Percentiles rank a stretch among this genome's conserved stretches.
These are phyloP conservation scores for Pseudogymnoascus sp. DNA, from an alignment of 2,329 filamentous ascomycete species.

Conservation along the genomic window DNA sequence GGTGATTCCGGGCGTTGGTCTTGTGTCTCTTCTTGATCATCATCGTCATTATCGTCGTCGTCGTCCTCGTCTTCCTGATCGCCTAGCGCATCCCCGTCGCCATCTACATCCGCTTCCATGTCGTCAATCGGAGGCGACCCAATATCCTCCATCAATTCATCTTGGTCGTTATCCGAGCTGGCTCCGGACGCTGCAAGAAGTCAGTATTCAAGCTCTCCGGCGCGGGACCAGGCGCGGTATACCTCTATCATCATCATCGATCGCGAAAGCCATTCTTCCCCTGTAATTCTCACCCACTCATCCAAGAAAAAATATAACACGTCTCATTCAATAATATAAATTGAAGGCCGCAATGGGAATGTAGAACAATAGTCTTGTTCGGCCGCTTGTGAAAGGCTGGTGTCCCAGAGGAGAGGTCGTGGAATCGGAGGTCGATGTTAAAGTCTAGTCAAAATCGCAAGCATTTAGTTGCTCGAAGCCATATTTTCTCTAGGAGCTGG, in stretches of 20 bases:
- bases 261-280: constrained; percentile 18
- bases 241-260: constrained; percentile 28
- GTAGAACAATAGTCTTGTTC: not conserved
- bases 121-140: constrained; percentile 29
- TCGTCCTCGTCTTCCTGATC: constrained; percentile 26
- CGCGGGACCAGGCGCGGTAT: not conserved
- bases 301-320: not conserved
- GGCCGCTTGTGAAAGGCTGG: not conserved
- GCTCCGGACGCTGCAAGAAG: constrained; percentile 29
- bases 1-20: constrained; percentile 16
- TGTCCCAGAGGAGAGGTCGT: not conserved
- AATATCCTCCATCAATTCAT: constrained; percentile 48
- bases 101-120: constrained; percentile 25
- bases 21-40: constrained; percentile 48
- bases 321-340: constrained; percentile 2
- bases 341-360: not conserved
- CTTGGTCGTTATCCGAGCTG: constrained; percentile 43
- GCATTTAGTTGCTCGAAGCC: not conserved
- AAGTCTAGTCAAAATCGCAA: not conserved
- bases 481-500: not conserved
- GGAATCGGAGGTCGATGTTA: not conserved
- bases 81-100: constrained; percentile 27
- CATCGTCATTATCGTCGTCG: constrained; percentile 35
- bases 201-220: constrained; percentile 8
- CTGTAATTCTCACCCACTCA: not conserved